A percentile compares a stretch with the other conserved stretches of the same genome.
Conservation (phyloP, 1,284 basidiomycete species). For the Cystobasidium pallidum region DNA sequence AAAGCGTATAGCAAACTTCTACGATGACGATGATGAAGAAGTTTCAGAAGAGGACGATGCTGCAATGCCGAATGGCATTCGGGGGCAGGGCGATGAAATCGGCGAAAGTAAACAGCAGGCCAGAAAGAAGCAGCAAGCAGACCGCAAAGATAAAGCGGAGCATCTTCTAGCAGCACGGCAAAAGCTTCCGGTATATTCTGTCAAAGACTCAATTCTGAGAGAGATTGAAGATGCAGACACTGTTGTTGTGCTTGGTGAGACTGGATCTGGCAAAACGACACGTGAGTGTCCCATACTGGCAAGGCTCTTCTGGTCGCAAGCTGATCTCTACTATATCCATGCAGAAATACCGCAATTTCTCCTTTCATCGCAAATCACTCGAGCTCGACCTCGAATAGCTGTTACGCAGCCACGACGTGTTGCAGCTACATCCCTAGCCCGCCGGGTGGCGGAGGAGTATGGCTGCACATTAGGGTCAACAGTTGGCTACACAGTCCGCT, state of each 20-base stretch:
- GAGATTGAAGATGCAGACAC: slow-evolving; percentile 80
- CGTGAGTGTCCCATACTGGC: slow-evolving; percentile 65
- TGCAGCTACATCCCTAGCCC: slow-evolving; percentile 88
- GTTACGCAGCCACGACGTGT: slow-evolving; percentile 93
- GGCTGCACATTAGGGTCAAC: slow-evolving; percentile 68
- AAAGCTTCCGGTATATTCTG: slow-evolving; percentile 76
- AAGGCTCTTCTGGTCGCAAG: neutral
- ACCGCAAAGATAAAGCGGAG: slow-evolving; percentile 52
- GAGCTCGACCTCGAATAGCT: slow-evolving; percentile 68
- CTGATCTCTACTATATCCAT: neutral
- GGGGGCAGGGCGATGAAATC: neutral
- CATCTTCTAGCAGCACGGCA: slow-evolving; percentile 66
- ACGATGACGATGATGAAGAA: slow-evolving; percentile 29
- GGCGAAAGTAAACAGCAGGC: slow-evolving; percentile 40
- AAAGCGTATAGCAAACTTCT: slow-evolving; percentile 28
- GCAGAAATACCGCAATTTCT: slow-evolving; percentile 88
- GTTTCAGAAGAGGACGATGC: slow-evolving; percentile 20
- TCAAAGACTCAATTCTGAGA: slow-evolving; percentile 72
- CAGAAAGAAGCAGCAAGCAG: slow-evolving; percentile 33
- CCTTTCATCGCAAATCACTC: slow-evolving; percentile 66
- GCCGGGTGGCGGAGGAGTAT: slow-evolving; percentile 85
- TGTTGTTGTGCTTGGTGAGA: slow-evolving; percentile 90
- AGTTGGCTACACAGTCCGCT: slow-evolving; percentile 94
- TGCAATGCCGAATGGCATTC: neutral
- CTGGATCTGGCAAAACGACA: slow-evolving; percentile 97